Conservation (phyloP, 768 basidiomycete genomes). For the Trametes elegans region DNA sequence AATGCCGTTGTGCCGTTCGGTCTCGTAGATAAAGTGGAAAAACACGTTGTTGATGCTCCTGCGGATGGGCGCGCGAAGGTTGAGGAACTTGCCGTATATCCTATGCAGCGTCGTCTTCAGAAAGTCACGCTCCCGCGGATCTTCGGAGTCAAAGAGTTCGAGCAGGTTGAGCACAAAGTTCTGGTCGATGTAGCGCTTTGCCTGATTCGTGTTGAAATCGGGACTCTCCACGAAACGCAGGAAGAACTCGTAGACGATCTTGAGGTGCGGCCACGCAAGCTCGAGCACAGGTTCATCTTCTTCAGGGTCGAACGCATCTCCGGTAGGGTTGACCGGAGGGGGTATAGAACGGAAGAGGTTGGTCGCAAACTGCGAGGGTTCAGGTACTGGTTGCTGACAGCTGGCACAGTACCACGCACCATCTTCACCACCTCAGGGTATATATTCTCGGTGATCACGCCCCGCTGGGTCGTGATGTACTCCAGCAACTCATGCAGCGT, state of each 20-base stretch:
- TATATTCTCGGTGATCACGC: constrained; percentile 93
- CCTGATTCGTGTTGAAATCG: constrained; percentile 97
- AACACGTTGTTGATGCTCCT: constrained; percentile 99
- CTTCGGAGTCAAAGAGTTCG: constrained; percentile 98
- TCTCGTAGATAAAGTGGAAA: constrained; percentile 98
- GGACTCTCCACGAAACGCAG: constrained; percentile 96
- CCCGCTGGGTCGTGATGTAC: constrained; percentile 95
- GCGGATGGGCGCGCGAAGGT: constrained; percentile 96
- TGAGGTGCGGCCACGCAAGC: constrained; percentile 98
- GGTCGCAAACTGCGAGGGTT: constrained; percentile 74
- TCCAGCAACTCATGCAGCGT: constrained; percentile 98
- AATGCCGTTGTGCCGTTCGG: constrained; percentile 98
- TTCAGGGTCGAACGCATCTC: constrained; percentile 98
- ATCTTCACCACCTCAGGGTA: constrained; percentile 99
- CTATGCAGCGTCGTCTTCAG: constrained; percentile 98
- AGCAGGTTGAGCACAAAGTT: constrained; percentile 93
- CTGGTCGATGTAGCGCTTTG: constrained; percentile 97
- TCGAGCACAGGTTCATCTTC: constrained; percentile 99
- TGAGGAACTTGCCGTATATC: constrained; percentile 99
- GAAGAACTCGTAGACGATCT: constrained; percentile 99
- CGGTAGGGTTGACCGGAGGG: constrained; percentile 96
- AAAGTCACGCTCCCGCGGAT: constrained; percentile 98
- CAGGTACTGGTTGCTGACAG: not conserved
- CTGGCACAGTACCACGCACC: constrained; percentile 50
- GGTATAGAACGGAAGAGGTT: constrained; percentile 99